A percentile compares a stretch with the other conserved stretches of the same genome.
phyloP scores from a whole-genome alignment of 345 rosid species.

The Eucalyptus pauciflora region DNA sequence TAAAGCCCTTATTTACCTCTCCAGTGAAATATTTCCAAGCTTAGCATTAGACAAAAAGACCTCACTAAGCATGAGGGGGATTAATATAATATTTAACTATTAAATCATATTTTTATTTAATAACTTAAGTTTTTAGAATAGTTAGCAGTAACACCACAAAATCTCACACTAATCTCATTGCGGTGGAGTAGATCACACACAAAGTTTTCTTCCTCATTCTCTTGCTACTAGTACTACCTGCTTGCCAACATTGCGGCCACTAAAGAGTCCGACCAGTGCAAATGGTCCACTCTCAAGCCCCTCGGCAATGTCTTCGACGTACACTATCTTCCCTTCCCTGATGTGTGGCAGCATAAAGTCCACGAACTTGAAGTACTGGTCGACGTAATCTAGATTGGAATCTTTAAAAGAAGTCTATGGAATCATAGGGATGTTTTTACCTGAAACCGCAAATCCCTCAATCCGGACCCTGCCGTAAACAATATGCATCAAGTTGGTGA shows the following conservation, averaged over 20 bases:
- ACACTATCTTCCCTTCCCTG: conserved; percentile 36
- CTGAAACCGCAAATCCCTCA: conserved; percentile 17
- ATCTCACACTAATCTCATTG: background rate
- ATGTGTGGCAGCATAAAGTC: conserved; percentile 21
- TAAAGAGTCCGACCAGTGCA: conserved; percentile 38
- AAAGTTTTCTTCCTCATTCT: background rate
- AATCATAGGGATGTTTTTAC: too few relatives aligned
- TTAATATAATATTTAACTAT: too few relatives aligned
- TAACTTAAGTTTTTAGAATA: too few relatives aligned
- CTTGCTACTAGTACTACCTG: conserved; percentile 25
- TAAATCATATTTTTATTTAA: accelerated
- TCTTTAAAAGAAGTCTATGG: too few relatives aligned
- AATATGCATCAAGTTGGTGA: conserved; percentile 10
- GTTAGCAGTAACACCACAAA: background rate
- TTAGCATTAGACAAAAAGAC: too few relatives aligned
- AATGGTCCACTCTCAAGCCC: conserved; percentile 47
- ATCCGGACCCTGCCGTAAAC: conserved; percentile 4
- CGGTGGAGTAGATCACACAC: background rate
- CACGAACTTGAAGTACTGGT: conserved; percentile 22
- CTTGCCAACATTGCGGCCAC: conserved; percentile 47
- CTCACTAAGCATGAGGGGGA: too few relatives aligned
- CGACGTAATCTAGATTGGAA: conserved; percentile 16
- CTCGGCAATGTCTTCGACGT: conserved; percentile 48
- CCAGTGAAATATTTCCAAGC: too few relatives aligned
- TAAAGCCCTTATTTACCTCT: too few relatives aligned